Conservation (phyloP, 768 basidiomycete species). For the Fistulinella prunicolor region DNA sequence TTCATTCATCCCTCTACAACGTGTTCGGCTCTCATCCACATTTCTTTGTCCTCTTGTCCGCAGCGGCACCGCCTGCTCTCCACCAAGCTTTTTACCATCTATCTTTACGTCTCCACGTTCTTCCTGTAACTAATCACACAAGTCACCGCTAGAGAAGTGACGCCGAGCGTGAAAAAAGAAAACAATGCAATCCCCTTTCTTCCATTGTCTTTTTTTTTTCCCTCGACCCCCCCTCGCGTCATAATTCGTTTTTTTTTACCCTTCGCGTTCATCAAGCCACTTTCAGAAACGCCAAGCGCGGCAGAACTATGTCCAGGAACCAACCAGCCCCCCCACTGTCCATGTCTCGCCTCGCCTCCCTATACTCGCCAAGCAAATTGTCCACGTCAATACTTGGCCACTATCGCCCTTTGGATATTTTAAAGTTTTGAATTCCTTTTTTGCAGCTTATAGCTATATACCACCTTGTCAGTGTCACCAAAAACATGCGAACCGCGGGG, state of each 20-base stretch:
- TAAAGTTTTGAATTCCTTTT: no score
- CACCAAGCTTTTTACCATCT: conserved; percentile 10
- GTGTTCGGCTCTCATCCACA: conserved; percentile 15
- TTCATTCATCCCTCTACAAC: conserved; percentile 17
- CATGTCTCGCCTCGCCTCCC: not conserved
- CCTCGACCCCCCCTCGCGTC: conserved; percentile 10
- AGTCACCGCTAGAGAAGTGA: conserved; percentile 5
- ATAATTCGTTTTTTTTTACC: conserved; percentile 6
- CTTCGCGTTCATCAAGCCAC: conserved; percentile 2
- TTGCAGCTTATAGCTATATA: no score
- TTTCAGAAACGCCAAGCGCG: not conserved
- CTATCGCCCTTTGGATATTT: no score
- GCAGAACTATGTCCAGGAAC: conserved; percentile 15
- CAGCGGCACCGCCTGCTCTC: conserved; percentile 22
- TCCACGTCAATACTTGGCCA: not conserved
- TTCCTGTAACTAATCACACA: conserved; percentile 16
- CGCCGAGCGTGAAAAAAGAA: not conserved
- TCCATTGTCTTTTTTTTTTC: conserved; percentile 1
- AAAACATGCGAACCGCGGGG: no score
- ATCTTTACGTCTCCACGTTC: conserved; percentile 16
- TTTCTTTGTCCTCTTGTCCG: conserved; percentile 8
- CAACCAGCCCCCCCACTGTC: not conserved
- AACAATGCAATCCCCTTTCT: conserved; percentile 5
- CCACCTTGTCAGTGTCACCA: no score
- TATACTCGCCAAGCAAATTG: not conserved